Base-by-base conservation (phyloP, 192 early-diverging fungal species). In the Backusella circina region DNA sequence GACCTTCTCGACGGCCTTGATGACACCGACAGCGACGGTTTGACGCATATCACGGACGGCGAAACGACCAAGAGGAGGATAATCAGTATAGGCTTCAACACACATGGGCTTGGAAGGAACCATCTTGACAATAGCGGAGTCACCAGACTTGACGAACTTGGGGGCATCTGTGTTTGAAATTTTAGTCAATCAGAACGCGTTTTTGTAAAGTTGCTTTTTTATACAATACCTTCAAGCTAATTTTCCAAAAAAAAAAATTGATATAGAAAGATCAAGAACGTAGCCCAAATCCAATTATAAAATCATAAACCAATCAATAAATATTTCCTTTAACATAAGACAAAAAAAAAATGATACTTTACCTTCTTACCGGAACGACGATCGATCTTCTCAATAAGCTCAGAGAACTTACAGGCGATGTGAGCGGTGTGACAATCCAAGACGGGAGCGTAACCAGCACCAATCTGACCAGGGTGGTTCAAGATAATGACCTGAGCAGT, bases 1-100 rank as follows among this genome's bases (percentile, higher is more conserved):
- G 77, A 88, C 88, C 89, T 96, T 96, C 80, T 91, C 89, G 72
- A 96, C 95, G 75, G 83, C 51, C 93, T 98, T 98, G 88, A 98
- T 95, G 88, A 98, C 94, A 90, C 96, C 96, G 83, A 98, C 95
- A 78, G 95, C 95, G 77, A 98, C 95, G 84, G 96, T 98, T 85
- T 96, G 95, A 88, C 96, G 89, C 95, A 97, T 96, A 81, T 98
- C 96, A 92, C 96, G 94, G 85, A 98, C 93, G 79, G 95, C 96
- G 89, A 98, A 98, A 86, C 96, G 95, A 82, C 96, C 96, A 67
- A 98, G 93, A 76, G 96, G 93, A 69, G 96, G 93, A 88, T 95
- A 98, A 82, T 96, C 93, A 71, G 90, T 86, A 90, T 91, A 98
- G 51, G 95, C 78, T 88, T 98, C 96, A 76, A 98, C 96, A 89